phyloP scores from a whole-genome alignment of 2,329 filamentous ascomycete genomes.

The Sclerotiophoma versabilis region DNA sequence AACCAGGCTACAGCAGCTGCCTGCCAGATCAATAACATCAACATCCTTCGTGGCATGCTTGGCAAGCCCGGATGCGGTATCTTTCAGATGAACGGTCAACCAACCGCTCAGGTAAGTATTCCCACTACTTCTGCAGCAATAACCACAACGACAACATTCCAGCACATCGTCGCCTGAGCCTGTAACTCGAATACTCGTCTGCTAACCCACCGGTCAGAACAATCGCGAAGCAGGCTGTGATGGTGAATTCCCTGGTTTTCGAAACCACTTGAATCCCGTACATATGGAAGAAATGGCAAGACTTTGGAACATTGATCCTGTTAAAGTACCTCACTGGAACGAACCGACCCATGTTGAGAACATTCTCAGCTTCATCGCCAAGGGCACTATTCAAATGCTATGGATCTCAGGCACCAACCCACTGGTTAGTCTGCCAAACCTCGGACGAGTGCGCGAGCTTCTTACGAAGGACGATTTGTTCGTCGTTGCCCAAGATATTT shows the following conservation, averaged over 20 bases:
- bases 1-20: constrained; percentile 14
- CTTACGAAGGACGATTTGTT: constrained; percentile 15
- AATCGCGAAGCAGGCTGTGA: constrained; percentile 16
- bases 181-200: too few species aligned
- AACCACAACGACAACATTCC: too few species aligned
- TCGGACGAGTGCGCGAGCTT: constrained; percentile 9
- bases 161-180: too few species aligned
- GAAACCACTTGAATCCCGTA: constrained; percentile 12
- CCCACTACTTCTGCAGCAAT: too few species aligned
- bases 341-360: constrained; percentile 16
- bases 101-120: constrained; percentile 1
- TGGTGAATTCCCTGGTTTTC: constrained; percentile 14
- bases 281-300: constrained; percentile 13
- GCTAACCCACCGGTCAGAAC: constrained; percentile 1
- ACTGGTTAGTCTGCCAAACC: constrained; percentile 13
- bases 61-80: constrained; percentile 16
- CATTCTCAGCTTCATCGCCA: constrained; percentile 13
- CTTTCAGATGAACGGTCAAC: constrained; percentile 17
- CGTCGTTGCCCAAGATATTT: constrained; percentile 14
- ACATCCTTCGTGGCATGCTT: constrained; percentile 11
- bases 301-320: constrained; percentile 14
- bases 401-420: constrained; percentile 17
- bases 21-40: constrained; percentile 17
- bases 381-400: constrained; percentile 15
- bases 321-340: constrained; percentile 14